Percentiles rank a stretch among this genome's conserved stretches.
phyloP scores from a whole-genome alignment of 1,284 basidiomycete genomes.

The Schizophyllum commune region DNA sequence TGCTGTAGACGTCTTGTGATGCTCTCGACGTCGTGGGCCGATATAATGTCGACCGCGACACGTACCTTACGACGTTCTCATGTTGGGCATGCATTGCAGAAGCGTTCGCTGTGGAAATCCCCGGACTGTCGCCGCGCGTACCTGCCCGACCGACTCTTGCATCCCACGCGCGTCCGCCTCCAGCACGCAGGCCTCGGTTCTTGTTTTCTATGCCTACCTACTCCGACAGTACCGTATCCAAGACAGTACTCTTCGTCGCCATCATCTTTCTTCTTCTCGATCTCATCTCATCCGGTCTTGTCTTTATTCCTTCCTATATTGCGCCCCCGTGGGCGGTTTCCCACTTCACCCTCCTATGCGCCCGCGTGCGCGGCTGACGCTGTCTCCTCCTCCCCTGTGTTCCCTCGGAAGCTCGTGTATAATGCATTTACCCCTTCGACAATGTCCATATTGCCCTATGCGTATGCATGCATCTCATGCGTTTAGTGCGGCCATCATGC shows the following conservation, averaged over 20 bases:
- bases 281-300: neutral
- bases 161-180: too few relatives aligned
- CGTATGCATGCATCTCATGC: neutral
- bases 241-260: neutral
- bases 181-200: neutral
- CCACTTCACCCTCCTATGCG: too few relatives aligned
- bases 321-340: neutral
- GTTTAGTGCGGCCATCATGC: too few relatives aligned
- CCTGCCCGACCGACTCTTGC: too few relatives aligned
- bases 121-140: too few relatives aligned
- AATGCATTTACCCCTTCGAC: neutral
- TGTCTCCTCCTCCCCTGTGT: neutral
- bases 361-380: neutral
- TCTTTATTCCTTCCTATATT: neutral
- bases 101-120: neutral
- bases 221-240: neutral
- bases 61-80: neutral
- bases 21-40: neutral
- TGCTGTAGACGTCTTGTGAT: constrained; percentile 43
- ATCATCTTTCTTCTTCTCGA: neutral
- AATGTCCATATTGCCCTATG: neutral
- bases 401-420: neutral
- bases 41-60: neutral
- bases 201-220: neutral
- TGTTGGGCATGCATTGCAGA: neutral